Percentiles rank a stretch among this genome's conserved stretches.
Conservation (phyloP, 345 rosid genomes). For the Brassica cretica region DNA sequence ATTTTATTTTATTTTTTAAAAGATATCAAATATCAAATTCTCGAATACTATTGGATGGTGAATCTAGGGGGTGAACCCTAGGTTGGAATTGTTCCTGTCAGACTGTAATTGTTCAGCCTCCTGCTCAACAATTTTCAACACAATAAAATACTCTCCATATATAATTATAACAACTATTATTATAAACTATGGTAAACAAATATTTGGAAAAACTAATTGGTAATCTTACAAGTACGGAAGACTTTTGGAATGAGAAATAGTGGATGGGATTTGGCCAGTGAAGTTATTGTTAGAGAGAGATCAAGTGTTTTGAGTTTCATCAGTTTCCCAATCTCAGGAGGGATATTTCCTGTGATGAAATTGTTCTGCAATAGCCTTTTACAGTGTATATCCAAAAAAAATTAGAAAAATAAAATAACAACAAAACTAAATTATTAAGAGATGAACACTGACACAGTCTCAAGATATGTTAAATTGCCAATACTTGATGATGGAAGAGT, state of each 20-base stretch:
- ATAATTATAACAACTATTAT: neutral
- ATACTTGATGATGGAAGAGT: conserved; percentile 57
- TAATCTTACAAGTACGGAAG: conserved; percentile 75
- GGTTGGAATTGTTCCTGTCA: conserved; percentile 68
- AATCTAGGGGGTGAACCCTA: no score
- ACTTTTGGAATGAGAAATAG: conserved; percentile 51
- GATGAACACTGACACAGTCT: conserved; percentile 61
- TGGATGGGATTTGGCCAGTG: conserved; percentile 61
- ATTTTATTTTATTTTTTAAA: no score
- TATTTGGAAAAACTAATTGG: neutral
- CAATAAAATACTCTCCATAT: conserved; percentile 17
- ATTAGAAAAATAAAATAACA: neutral
- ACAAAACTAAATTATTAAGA: neutral
- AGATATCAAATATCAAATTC: no score
- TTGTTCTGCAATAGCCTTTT: conserved; percentile 77
- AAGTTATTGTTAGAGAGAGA: conserved; percentile 76
- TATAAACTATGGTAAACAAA: neutral
- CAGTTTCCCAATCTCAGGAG: conserved; percentile 72
- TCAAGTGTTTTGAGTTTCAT: conserved; percentile 75
- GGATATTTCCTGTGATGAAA: conserved; percentile 70
- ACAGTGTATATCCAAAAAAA: neutral
- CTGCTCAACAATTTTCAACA: conserved; percentile 48
- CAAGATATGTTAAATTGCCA: conserved; percentile 79
- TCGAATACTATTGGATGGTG: no score
- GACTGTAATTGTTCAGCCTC: conserved; percentile 75